Base-by-base conservation (phyloP, 2,329 filamentous ascomycete species). In the Lasiodiplodia sp. region DNA sequence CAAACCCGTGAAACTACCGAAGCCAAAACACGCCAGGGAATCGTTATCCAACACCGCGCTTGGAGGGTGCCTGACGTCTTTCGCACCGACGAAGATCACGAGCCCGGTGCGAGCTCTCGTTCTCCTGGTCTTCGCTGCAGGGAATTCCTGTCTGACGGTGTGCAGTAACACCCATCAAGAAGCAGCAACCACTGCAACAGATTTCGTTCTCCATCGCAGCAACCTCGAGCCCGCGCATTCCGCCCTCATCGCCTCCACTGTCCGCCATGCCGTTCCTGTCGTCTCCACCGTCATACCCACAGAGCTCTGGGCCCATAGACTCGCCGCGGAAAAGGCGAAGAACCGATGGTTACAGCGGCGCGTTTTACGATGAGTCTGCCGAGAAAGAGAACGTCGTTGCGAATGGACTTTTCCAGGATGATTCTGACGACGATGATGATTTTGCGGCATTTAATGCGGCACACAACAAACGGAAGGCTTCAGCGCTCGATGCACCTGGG, bases 261-360 rank as follows among this genome's bases (percentile, higher is more conserved):
- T 75, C 84, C 84, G 86, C 85, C 67, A 91, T 91, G 88, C 80
- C 87, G 31, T 82, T 85, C 47, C 82, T 86, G 49, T 90, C 89
- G 7, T 89, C 89, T 16, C 86, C 89, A 2, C 78, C 89, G 23
- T 75, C 82, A 31, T 87, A 87, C 69, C 86, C 87, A 2, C 78
- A 82, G 7, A 87, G 83, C 73, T 87, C 87, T 2, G 78, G 79
- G 34, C 77, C 78, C 16, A 71, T 68, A 62, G 68, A 78, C 69
- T 78, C 81, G 60, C 75, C 78, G 10, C 77, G 77, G 71, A 81
- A 81, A 70, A 74, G 78, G 58, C 81, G 80, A 71, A 76, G 75
- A 40, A 69, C 74, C 8, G 74, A 75, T 14, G 72, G 72, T 16
- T 68, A 51, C 18, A 71, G 76, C 25, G 78, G 74, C 55, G 78